These are phyloP conservation scores for Drosera capensis DNA, from an alignment of 148 eudicot species.

Conservation along the genomic window DNA sequence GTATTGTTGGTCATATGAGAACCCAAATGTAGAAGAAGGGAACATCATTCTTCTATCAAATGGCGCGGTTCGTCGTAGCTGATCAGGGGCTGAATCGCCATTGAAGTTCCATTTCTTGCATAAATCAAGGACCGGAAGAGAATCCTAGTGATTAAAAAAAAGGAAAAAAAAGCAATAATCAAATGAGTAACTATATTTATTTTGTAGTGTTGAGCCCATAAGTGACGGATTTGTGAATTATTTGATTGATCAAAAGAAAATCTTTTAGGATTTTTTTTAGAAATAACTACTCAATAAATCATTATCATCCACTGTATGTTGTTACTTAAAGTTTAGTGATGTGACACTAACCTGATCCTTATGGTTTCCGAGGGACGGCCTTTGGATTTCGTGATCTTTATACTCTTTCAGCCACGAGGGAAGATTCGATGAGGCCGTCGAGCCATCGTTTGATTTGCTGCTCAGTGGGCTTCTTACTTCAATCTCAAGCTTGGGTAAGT, in stretches of 20 bases:
- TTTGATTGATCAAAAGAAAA: too few species aligned
- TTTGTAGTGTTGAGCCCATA: too few species aligned
- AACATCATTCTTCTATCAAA: constrained; percentile 43
- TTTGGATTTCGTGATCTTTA: constrained; percentile 45
- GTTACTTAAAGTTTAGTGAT: not conserved
- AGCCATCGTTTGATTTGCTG: constrained; percentile 21
- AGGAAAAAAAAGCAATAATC: constrained; percentile 4
- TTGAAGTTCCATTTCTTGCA: constrained; percentile 46
- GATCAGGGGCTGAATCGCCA: constrained; percentile 7
- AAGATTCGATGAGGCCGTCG: constrained; percentile 39
- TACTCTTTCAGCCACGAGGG: constrained; percentile 77
- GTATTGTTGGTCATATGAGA: constrained; percentile 33
- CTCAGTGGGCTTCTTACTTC: constrained; percentile 11
- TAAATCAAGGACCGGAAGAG: constrained; percentile 27
- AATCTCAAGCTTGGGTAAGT: not conserved
- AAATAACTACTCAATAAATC: too few species aligned
- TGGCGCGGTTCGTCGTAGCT: constrained; percentile 15
- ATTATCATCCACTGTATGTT: not conserved
- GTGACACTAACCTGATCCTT: constrained; percentile 32
- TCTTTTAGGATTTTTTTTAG: too few species aligned
- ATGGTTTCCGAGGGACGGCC: constrained; percentile 6
- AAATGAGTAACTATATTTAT: constrained; percentile 4
- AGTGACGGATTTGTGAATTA: too few species aligned
- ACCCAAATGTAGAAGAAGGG: constrained; percentile 32
- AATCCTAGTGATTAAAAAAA: constrained; percentile 24